Evolutionary conservation across 2,329 filamentous ascomycete species (phyloP).

Genomic region (Zalaria obscura): DNA sequence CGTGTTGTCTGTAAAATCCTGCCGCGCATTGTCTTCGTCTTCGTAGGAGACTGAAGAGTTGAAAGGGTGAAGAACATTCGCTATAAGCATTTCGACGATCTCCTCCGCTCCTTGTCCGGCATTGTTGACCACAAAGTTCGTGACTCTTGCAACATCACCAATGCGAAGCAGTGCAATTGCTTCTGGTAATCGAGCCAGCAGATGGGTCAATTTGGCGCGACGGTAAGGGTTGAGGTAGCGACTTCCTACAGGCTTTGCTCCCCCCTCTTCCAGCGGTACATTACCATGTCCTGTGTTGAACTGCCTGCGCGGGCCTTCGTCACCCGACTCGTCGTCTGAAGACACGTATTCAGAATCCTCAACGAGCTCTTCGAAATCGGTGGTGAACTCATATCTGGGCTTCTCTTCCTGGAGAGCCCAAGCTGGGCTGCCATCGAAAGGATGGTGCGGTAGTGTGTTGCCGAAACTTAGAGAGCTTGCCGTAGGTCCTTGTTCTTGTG

Average conservation of each 20-base stretch:
- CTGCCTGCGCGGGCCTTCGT: constrained; percentile 31
- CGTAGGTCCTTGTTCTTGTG: background rate
- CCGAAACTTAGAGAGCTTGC: constrained; percentile 21
- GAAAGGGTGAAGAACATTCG: constrained; percentile 68
- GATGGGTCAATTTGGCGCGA: constrained; percentile 69
- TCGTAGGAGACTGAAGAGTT: constrained; percentile 58
- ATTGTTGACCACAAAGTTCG: constrained; percentile 79
- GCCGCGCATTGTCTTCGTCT: constrained; percentile 14
- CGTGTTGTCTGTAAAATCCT: constrained; percentile 16
- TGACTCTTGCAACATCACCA: constrained; percentile 74
- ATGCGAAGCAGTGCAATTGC: constrained; percentile 60
- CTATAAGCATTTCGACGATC: constrained; percentile 75
- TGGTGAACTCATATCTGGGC: constrained; percentile 70
- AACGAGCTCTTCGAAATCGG: constrained; percentile 63
- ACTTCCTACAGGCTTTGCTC: constrained; percentile 26
- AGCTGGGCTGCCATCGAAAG: constrained; percentile 63
- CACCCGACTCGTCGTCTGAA: constrained; percentile 68
- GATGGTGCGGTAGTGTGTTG: constrained; percentile 13
- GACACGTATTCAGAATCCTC: constrained; percentile 78
- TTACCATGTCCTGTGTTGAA: constrained; percentile 25
- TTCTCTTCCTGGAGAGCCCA: constrained; percentile 65
- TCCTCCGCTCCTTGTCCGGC: constrained; percentile 76
- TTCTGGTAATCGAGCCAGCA: constrained; percentile 71
- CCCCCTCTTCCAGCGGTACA: constrained; percentile 19
- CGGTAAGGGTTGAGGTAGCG: constrained; percentile 68